Percentiles rank a stretch among this genome's conserved stretches.
phyloP scores from a whole-genome alignment of 2,329 filamentous ascomycete genomes.

The Malbranchea cinnamomea region DNA sequence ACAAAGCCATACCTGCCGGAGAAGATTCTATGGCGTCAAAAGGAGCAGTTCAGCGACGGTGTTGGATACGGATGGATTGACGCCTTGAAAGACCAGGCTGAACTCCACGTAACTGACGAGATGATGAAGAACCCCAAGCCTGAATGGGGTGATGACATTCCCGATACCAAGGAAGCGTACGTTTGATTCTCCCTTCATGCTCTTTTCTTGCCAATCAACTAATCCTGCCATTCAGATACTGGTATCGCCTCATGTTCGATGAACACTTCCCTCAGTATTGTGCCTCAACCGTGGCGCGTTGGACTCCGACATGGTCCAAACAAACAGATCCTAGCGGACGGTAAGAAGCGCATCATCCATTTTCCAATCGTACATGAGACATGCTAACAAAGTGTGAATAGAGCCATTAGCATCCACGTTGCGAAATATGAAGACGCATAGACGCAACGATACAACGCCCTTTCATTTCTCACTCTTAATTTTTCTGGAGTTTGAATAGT shows the following conservation, averaged over 20 bases:
- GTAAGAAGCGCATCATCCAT: conserved; percentile 31
- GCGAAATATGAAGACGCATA: conserved; percentile 50
- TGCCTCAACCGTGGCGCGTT: conserved; percentile 84
- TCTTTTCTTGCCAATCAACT: no score
- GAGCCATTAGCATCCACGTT: conserved; percentile 62
- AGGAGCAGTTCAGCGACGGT: conserved; percentile 98
- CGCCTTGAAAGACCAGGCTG: conserved; percentile 85
- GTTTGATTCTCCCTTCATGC: conserved; percentile 26
- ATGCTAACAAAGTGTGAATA: conserved; percentile 21
- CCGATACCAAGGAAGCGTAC: conserved; percentile 91
- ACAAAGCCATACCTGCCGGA: conserved; percentile 81
- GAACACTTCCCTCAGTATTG: conserved; percentile 92
- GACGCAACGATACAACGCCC: no score
- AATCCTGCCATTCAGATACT: conserved; percentile 45
- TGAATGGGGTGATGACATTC: conserved; percentile 85
- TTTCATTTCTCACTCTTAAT: conserved; percentile 11
- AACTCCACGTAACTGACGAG: conserved; percentile 80
- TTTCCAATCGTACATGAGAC: background rate
- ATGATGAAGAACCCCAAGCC: conserved; percentile 97
- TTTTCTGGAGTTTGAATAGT: background rate
- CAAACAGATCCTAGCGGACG: conserved; percentile 90
- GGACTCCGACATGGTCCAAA: conserved; percentile 95
- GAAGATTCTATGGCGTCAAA: conserved; percentile 93
- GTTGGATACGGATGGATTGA: conserved; percentile 99
- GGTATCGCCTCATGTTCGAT: conserved; percentile 98